A percentile compares a stretch with the other conserved stretches of the same genome.
Conservation (phyloP, 208 protist genomes). For the Phytomonas sp. region DNA sequence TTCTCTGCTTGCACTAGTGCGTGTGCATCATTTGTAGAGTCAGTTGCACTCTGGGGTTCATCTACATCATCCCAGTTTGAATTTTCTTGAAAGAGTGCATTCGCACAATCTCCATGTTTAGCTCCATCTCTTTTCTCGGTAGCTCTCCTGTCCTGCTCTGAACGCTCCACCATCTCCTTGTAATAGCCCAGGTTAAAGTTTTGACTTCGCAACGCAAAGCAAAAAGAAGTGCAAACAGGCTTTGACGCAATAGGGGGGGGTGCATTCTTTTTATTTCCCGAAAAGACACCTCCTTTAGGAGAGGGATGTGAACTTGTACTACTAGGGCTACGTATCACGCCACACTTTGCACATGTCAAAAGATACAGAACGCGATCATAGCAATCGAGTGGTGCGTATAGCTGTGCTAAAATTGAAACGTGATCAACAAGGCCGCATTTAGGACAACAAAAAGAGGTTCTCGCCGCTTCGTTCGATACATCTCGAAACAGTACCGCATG, state of each 20-base stretch:
- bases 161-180: constrained; percentile 10
- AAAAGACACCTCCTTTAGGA: neutral
- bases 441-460: constrained; percentile 61
- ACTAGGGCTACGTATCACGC: neutral
- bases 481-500: constrained; percentile 45
- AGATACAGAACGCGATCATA: constrained; percentile 84
- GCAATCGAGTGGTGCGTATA: constrained; percentile 68
- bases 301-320: neutral
- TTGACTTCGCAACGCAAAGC: constrained; percentile 70
- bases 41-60: neutral
- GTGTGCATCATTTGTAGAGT: neutral
- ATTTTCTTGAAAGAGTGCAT: constrained; percentile 6
- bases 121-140: neutral
- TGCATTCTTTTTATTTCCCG: constrained; percentile 17
- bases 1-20: neutral
- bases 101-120: neutral
- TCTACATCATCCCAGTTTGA: constrained; percentile 1
- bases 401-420: constrained; percentile 60
- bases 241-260: neutral
- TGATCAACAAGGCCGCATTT: constrained; percentile 44
- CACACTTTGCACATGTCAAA: constrained; percentile 53
- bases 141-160: constrained; percentile 4
- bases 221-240: constrained; percentile 17
- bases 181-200: constrained; percentile 73
- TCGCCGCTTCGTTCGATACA: constrained; percentile 6